Base-by-base conservation (phyloP, 2,329 filamentous ascomycete species). In the Fusarium phyllophilum region DNA sequence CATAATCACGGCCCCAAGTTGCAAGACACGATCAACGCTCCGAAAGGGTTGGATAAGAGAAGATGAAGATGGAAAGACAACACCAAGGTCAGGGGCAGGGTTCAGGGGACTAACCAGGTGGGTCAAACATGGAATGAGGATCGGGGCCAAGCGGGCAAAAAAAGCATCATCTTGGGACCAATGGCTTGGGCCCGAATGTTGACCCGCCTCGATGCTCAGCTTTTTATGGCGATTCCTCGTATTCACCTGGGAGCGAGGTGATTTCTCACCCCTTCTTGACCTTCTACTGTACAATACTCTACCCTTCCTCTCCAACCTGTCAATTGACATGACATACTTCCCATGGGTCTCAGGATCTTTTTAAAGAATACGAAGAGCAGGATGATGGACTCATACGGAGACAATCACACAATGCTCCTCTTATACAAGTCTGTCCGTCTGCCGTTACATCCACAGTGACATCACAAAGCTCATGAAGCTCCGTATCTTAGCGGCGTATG, bases 191-290 rank as follows among this genome's bases (percentile, higher is more conserved):
- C 46, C 70, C 54, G 46, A 78, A 75, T 68, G 66, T 68, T 68
- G 66, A 61, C 66, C 68, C 69, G 66, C 67, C 72, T 65, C 39
- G 49, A 69, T 71, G 51, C 57, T 68, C 72, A 66, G 62, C 62
- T 66, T 78, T 73, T 74, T 76, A 44, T 71, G 70, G 67, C 61
- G 44, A 62, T 62, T 68, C 68, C 76, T 78, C 76, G 76, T 78
- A 78, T 78, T 75, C 55, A 44, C 41, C 31, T 56, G 39, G 62
- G 51, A 65, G 29, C 31, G 49, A 66, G 56, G 63, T 62, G 46
- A 38, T 41, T 68, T 41, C 62, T 38, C 42, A 44, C 49, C 62
- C 44, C 66, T 68, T 68, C 41, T 42, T 39, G 24, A 6, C 51
- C 24, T 38, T 38, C 51, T 38, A n/a, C 51, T 54, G 31, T 24